A percentile compares a stretch with the other conserved stretches of the same genome.
Conservation (phyloP, 805 yeast species). For the Pichia manshurica region DNA sequence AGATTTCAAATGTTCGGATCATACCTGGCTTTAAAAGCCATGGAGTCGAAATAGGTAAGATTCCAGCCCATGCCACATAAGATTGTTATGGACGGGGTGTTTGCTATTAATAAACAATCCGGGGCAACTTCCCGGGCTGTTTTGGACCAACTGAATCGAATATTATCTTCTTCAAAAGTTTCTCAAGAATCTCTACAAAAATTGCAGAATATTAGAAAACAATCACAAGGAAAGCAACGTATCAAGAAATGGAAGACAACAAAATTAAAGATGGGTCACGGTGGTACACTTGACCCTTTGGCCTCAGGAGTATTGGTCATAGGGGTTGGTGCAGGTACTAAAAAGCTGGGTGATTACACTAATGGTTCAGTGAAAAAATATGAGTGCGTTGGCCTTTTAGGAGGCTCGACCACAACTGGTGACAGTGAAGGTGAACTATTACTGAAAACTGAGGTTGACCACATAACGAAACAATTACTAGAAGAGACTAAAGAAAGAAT, state of each 20-base stretch:
- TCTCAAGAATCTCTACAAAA: conserved; percentile 51
- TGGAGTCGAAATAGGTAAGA: no score
- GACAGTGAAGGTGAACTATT: conserved; percentile 85
- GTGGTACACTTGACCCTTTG: conserved; percentile 93
- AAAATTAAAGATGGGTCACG: conserved; percentile 81
- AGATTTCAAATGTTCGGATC: background rate
- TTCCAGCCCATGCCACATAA: background rate
- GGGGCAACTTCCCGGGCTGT: conserved; percentile 79
- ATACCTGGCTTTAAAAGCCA: no score
- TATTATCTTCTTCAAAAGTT: conserved; percentile 53
- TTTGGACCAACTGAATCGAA: conserved; percentile 56
- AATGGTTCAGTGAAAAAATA: conserved; percentile 74
- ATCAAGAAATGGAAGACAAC: conserved; percentile 42
- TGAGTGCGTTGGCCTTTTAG: conserved; percentile 79
- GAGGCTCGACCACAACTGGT: conserved; percentile 89
- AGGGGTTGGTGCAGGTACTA: conserved; percentile 93
- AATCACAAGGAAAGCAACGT: conserved; percentile 41
- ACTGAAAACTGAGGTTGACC: conserved; percentile 49
- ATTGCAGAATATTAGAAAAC: conserved; percentile 42
- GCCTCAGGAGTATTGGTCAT: conserved; percentile 93
- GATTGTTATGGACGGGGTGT: conserved; percentile 76
- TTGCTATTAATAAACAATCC: conserved; percentile 85
- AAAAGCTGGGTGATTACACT: conserved; percentile 63
- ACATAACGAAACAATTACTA: conserved; percentile 50
- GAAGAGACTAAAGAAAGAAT: conserved; percentile 52